Evolutionary conservation across 2,329 filamentous ascomycete species (phyloP), one percentile per base, ranked within the genome.

Genomic region (Escovopsis weberi): DNA sequence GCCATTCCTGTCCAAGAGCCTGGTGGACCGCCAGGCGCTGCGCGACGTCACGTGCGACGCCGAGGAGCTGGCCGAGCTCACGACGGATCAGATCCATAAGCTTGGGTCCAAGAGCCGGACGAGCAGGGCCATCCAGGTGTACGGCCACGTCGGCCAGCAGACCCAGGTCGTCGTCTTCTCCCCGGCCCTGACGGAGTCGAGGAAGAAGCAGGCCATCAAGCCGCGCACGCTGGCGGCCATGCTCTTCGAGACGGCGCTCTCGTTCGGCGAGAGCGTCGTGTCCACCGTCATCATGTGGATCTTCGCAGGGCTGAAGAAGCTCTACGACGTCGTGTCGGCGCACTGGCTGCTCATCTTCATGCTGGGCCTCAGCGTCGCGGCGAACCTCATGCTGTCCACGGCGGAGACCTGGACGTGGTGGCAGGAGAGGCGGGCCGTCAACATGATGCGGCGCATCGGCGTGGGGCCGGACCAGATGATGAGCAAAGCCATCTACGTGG

Each of bases 401-500:
- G 76, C 80, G 48, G 79, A 85, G 55, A 75, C 75, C 6, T 77
- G 79, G 52, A 69, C 74, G 2, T 96, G 87, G 87, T 94, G 85
- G 82, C 72, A 75, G 38, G 89, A 96, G 63, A 76, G 86, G 44
- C 80, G 76, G 46, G 86, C 88, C 1, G 74, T 73, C 12, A 79
- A 71, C 35, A 94, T 89, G 59, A 91, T 98, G 86, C 68, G 69
- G 32, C 72, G 80, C 11, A 65, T 96, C 12, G 89, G 89, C 9
- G 78, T 96, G 7, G 73, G 75, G 3, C 85, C 88, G 7, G 82
- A 93, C 51, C 62, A 72, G 18, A 74, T 82, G 48, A 89, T 95
- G 84, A 84, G 82, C 61, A 86, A 82, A 59, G 78, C 85, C 8
- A 77, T 98, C 26, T 94, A 91, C 57, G 63, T 95, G 43, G 71